A percentile compares a stretch with the other conserved stretches of the same genome.
Evolutionary conservation across 192 early-diverging fungal species (phyloP).

Genomic region (Jimgerdemannia lactiflua): DNA sequence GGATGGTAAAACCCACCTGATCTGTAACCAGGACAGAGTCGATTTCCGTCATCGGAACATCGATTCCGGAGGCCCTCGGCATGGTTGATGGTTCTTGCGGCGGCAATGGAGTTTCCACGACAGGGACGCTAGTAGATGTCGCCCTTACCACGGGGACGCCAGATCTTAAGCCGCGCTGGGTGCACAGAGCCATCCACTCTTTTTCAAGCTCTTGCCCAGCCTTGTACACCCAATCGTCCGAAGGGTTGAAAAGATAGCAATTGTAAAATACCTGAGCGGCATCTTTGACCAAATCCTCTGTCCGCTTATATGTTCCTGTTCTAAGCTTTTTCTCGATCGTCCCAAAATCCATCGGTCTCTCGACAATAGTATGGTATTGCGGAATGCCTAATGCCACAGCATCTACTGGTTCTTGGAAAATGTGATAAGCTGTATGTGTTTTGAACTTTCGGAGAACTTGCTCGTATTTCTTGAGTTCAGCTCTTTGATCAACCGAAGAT

Average conservation of each 20-base stretch:
- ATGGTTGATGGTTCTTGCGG: no score
- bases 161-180: not conserved
- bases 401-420: constrained; percentile 57
- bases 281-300: constrained; percentile 40
- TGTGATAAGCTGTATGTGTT: not conserved
- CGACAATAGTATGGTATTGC: constrained; percentile 67
- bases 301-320: constrained; percentile 26
- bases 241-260: constrained; percentile 47
- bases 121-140: not conserved
- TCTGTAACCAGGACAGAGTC: not conserved
- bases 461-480: not conserved
- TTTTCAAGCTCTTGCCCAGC: constrained; percentile 26
- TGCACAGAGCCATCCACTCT: not conserved
- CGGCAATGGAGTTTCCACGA: not conserved
- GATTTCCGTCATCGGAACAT: not conserved
- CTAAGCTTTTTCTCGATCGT: constrained; percentile 48
- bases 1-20: not conserved
- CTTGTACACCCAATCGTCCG: constrained; percentile 32
- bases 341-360: constrained; percentile 71
- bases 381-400: constrained; percentile 63
- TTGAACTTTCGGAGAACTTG: not conserved
- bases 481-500: not conserved
- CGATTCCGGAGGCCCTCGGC: not conserved
- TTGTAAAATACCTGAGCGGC: constrained; percentile 25
- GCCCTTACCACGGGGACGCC: not conserved